Evolutionary conservation across 2,329 filamentous ascomycete genomes (phyloP), one percentile per base, ranked within the genome.

Genomic region (Emergomyces pasteurianus): DNA sequence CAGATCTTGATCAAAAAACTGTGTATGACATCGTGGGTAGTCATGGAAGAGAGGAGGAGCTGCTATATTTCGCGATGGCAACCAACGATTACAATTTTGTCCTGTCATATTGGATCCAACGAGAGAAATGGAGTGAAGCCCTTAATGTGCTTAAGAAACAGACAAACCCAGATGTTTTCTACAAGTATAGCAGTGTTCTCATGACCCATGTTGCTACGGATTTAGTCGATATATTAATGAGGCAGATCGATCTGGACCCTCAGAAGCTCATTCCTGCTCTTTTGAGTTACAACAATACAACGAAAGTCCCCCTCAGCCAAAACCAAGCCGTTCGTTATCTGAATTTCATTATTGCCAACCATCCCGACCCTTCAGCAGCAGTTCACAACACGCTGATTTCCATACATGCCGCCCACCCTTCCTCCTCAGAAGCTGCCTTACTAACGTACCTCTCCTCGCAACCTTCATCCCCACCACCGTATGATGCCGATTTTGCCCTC

Each of bases 321-420:
- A 97, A 97, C 67, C 94, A 99, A 77, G 94, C 94, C 0, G 82
- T 97, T 46, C 85, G 94, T 49, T 99, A 99, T 71, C 85, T 99
- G 23, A 89, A 92, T 66, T 96, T 92, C 72, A 90, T 91, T 62
- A 92, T 99, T 69, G 92, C 74, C 58, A 95, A 76, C 84, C 92
- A 76, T 81, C 92, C 69, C 81, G 88, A 72, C 87, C 91, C 59
- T 82, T 86, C 62, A 83, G 86, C 94, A 2, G 92, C 94, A 1
- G 87, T 99, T 12, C 94, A 99, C 78, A 99, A 99, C 73, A 97
- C 94, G 0, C 83, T 99, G 6, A 90, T 99, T 56, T 96, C 92
- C 9, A 92, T 99, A 58, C 95, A 96, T 72, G 94, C 94, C 3
- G 91, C 92, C 0, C 87, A 94, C 67, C 80, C 87, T 2, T 90